Evolutionary conservation across 129 eudicot species (phyloP).

Genomic region (Helianthus tuberosus): DNA sequence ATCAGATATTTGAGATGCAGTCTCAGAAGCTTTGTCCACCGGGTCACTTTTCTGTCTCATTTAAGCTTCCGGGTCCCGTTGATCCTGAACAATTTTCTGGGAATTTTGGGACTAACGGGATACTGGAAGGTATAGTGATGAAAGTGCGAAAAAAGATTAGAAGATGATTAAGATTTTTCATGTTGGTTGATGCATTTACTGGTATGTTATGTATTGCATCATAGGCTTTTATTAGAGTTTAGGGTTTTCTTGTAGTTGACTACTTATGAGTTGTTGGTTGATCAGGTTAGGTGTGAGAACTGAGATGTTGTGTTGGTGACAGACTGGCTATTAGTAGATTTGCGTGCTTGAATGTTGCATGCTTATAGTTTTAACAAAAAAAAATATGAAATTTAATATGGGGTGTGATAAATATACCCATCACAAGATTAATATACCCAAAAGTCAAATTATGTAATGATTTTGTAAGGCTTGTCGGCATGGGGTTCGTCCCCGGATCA

Average conservation of each 20-base stretch:
- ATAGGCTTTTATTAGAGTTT: constrained; percentile 22
- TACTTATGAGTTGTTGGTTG: constrained; percentile 15
- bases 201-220: constrained; percentile 27
- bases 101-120: constrained; percentile 81
- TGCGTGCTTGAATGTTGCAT: no score
- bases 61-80: constrained; percentile 90
- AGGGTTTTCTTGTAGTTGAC: constrained; percentile 19
- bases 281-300: constrained; percentile 29
- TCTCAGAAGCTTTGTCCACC: constrained; percentile 91
- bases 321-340: constrained; percentile 2
- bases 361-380: no score
- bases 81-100: constrained; percentile 76
- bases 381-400: no score
- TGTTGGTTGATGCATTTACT: constrained; percentile 22
- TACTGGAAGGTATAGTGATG: constrained; percentile 84
- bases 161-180: constrained; percentile 24
- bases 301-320: constrained; percentile 11
- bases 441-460: no score
- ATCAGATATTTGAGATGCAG: constrained; percentile 77
- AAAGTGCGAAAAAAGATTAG: constrained; percentile 39
- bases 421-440: no score
- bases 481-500: no score
- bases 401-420: no score
- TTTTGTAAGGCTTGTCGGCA: no score
- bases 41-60: constrained; percentile 79